Evolutionary conservation across 169 alveolate species (phyloP), one percentile per base, ranked within the genome.

Genomic region (Perkinsus marinus): DNA sequence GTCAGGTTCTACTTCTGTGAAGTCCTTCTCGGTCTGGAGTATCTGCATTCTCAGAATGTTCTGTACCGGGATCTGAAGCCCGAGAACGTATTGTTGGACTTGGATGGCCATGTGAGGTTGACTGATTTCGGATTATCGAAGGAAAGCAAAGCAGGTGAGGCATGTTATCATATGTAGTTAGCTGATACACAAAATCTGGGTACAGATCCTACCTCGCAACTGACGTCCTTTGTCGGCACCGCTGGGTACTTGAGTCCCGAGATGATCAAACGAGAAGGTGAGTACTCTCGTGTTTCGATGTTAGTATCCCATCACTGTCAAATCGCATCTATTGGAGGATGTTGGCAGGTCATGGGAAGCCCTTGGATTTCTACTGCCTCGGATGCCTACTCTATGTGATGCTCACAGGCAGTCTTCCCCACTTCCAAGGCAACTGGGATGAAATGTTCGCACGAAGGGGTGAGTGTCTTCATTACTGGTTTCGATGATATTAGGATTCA

Each of bases 71-170:
- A 91, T 91, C 89, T 92, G 26, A 89, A 30, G 91, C 93, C 92
- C 39, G 94, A 92, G 39, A 93, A 68, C 69, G 69, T 94, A 17
- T 89, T 92, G 39, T 79, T 94, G 68, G 68, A 90, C 0, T 89
- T 94, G 57, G 92, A 39, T 91, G 94, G 99, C 0, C 98, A 95
- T 91, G 96, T 96, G 39, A 93, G 94, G 94, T 69, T 97, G 39
- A 97, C 99, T 0, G 99, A 97, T 94, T 97, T 97, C 93, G 99
- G 99, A 5, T 93, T 97, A n/a, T 96, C 98, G 0, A 57, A 57
- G 22, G 79, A 57, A 57, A 57, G 79, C 79, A 96, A 96, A 94
- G 97, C 95, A 94, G 97, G 97, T 68, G n/a, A n/a, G n/a, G n/a
- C n/a, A n/a, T n/a, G n/a, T n/a, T n/a, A n/a, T n/a, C n/a, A n/a